Evolutionary conservation across 441 rosid species (phyloP).

Genomic region (Aleurites moluccanus): DNA sequence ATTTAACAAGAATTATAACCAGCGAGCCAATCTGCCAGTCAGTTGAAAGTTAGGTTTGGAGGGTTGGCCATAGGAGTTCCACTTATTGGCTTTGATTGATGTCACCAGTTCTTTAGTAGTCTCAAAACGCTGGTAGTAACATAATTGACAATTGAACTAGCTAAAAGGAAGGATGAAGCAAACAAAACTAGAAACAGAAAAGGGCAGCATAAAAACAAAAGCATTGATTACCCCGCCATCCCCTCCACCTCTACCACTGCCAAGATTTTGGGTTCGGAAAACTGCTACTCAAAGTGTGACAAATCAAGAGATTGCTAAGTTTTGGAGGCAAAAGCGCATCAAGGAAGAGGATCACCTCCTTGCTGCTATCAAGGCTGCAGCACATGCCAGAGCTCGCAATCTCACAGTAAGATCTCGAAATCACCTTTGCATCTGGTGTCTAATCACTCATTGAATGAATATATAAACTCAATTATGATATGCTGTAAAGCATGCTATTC

Average conservation of each 20-base stretch:
- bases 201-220: constrained; percentile 27
- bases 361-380: constrained; percentile 73
- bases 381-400: constrained; percentile 66
- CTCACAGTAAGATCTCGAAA: constrained; percentile 49
- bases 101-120: constrained; percentile 12
- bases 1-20: neutral
- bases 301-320: constrained; percentile 71
- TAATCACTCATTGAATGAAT: neutral
- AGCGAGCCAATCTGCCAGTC: constrained; percentile 19
- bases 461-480: neutral
- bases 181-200: constrained; percentile 32
- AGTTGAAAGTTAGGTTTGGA: constrained; percentile 48
- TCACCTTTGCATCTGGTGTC: constrained; percentile 1
- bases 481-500: neutral
- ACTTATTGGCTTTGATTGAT: constrained; percentile 5
- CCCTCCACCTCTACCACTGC: constrained; percentile 45
- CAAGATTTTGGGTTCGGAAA: constrained; percentile 43
- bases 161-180: constrained; percentile 38
- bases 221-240: constrained; percentile 30
- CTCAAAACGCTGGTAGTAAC: neutral
- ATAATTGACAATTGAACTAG: constrained; percentile 17
- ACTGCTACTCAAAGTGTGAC: constrained; percentile 52
- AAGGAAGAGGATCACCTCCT: constrained; percentile 82
- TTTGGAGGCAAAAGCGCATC: constrained; percentile 68
- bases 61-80: constrained; percentile 33